Base-by-base conservation (phyloP, 768 basidiomycete genomes). In the Lactarius deliciosus region DNA sequence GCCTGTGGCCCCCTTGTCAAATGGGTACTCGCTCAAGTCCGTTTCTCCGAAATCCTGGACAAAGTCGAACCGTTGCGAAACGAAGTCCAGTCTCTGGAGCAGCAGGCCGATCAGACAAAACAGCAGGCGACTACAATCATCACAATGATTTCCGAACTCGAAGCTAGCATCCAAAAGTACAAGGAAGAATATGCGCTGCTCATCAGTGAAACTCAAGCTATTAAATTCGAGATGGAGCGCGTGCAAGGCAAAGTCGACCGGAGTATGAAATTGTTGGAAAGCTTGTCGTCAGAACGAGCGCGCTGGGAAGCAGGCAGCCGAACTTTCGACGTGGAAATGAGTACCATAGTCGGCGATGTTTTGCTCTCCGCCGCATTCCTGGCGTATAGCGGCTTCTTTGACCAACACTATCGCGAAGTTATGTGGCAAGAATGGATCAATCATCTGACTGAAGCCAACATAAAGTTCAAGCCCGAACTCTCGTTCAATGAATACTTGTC, bases 1-100 rank as follows among this genome's bases (percentile, higher is more conserved):
- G 97, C 97, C 34, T 98, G 96, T 74, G 97, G 97, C 32, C 97
- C 97, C 11, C 87, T 99, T 58, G 96, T 96, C 70, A 97, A 98
- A 78, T 98, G 97, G 97, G 96, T 88, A 11, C 84, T 98, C 64
- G 97, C 97, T 1, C 97, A 99, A 80, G 94, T 98, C 58, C 86
- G 87, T 36, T 99, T 94, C 81, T 98, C 97, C 13, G 94, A 96
- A 76, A 99, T 99, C 73, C 80, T 99, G 50, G 96, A 99, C 81
- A 92, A 89, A 77, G 94, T 98, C 20, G 97, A 97, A 70, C 97
- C 97, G 13, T 82, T 98, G 20, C 92, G 96, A 13, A 90, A 96
- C 73, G 96, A 99, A 74, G 96, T 99, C 2, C 90, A 91, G 73
- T 93, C 91, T 16, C 83, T 98, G 55, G 95, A 98, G 78, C 84